A percentile compares a stretch with the other conserved stretches of the same genome.
phyloP scores from a whole-genome alignment of 257 asterid genomes.

The Mitragyna speciosa region DNA sequence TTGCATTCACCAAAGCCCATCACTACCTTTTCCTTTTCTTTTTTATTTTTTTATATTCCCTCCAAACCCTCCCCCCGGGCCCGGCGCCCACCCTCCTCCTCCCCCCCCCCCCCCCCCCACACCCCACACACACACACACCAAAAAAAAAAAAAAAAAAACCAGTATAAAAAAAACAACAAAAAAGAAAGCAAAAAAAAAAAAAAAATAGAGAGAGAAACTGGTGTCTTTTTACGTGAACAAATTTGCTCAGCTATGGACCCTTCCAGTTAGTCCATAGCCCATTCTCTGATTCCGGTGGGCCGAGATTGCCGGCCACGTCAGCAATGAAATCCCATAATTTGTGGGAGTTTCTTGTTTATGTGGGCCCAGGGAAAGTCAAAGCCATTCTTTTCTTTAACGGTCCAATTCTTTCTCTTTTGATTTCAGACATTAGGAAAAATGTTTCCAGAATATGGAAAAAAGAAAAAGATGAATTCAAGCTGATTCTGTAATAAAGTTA shows the following conservation, averaged over 20 bases:
- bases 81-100: too few species aligned
- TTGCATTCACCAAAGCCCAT: not conserved
- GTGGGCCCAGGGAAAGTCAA: not conserved
- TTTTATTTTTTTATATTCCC: too few species aligned
- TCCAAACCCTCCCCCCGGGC: too few species aligned
- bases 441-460: not conserved
- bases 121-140: too few species aligned
- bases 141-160: too few species aligned
- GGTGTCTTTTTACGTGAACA: not conserved
- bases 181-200: too few species aligned
- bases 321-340: not conserved
- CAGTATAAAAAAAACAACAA: too few species aligned
- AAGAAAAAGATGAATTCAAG: not conserved
- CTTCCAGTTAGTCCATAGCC: not conserved
- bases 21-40: too few species aligned
- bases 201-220: too few species aligned
- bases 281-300: not conserved
- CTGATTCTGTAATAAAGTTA: not conserved
- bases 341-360: not conserved
- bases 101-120: too few species aligned
- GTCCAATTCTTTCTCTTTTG: not conserved
- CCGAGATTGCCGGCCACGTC: not conserved
- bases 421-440: not conserved
- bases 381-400: not conserved
- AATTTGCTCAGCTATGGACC: too few species aligned